These are phyloP conservation scores for Teunomyces tritomae DNA, from an alignment of 805 yeast genomes.

Conservation along the genomic window DNA sequence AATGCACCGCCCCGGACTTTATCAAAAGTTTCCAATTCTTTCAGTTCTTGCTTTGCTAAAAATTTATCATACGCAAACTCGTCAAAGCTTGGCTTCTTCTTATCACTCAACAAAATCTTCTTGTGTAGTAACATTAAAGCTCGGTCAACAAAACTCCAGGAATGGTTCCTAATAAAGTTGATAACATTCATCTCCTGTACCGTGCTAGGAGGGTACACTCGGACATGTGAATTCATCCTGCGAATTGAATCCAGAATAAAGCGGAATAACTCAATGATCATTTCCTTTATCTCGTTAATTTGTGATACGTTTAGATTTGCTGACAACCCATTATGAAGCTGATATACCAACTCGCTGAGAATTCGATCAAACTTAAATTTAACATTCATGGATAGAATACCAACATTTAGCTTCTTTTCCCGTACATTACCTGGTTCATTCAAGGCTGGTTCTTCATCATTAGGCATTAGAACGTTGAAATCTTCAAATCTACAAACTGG, in stretches of 20 bases:
- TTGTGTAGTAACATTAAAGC: slow-evolving; percentile 45
- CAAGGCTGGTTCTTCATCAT: slow-evolving; percentile 40
- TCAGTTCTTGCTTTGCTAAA: neutral
- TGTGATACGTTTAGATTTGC: slow-evolving; percentile 40
- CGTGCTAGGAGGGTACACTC: slow-evolving; percentile 34
- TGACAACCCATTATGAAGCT: slow-evolving; percentile 48
- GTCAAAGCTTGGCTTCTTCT: neutral
- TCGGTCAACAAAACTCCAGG: slow-evolving; percentile 55
- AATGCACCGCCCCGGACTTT: slow-evolving; percentile 22
- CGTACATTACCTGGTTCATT: slow-evolving; percentile 21
- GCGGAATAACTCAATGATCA: slow-evolving; percentile 49
- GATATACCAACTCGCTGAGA: slow-evolving; percentile 51
- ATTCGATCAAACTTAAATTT: slow-evolving; percentile 52
- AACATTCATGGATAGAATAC: slow-evolving; percentile 49
- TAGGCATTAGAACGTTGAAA: slow-evolving; percentile 56
- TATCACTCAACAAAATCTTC: slow-evolving; percentile 37
- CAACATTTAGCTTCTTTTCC: slow-evolving; percentile 40
- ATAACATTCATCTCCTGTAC: slow-evolving; percentile 44
- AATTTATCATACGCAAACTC: slow-evolving; percentile 1
- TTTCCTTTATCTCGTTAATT: slow-evolving; percentile 43
- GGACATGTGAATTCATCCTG: slow-evolving; percentile 33
- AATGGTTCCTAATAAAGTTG: slow-evolving; percentile 46
- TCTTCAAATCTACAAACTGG: slow-evolving; percentile 54
- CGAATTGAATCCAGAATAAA: slow-evolving; percentile 49
- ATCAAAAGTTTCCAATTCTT: slow-evolving; percentile 7